Evolutionary conservation across 2,329 filamentous ascomycete species (phyloP).

Genomic region (Pestalotiopsis sp.): DNA sequence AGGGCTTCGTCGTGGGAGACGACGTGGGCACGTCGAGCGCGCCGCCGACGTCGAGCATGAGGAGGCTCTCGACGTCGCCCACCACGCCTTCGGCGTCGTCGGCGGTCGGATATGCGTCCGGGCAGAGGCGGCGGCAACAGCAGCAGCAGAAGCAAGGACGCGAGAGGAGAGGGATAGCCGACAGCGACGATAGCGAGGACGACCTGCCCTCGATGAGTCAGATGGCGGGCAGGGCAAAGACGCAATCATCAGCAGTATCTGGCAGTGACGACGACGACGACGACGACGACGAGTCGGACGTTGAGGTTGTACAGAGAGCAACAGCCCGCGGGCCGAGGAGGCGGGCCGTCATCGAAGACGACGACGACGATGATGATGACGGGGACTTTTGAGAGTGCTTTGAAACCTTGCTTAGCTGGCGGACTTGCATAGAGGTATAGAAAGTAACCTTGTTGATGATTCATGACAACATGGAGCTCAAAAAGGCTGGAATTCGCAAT

Average conservation of each 20-base stretch:
- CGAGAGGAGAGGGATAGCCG: constrained; percentile 11
- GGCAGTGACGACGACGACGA: constrained; percentile 13
- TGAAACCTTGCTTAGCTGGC: background rate
- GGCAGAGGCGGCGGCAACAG: constrained; percentile 16
- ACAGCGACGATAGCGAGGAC: constrained; percentile 23
- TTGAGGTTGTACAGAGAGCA: constrained; percentile 11
- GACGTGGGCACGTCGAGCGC: constrained; percentile 29
- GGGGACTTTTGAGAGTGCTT: background rate
- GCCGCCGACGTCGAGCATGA: constrained; percentile 25
- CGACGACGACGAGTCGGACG: constrained; percentile 16
- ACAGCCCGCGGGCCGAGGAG: constrained; percentile 13
- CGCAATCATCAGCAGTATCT: background rate
- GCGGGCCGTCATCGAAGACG: constrained; percentile 18
- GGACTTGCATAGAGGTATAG: background rate
- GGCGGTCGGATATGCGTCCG: background rate
- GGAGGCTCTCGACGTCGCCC: constrained; percentile 23
- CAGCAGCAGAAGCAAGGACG: constrained; percentile 19
- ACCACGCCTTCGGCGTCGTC: constrained; percentile 22
- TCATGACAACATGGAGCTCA: background rate
- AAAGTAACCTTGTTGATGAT: background rate
- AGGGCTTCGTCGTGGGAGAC: constrained; percentile 31
- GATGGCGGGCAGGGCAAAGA: constrained; percentile 17
- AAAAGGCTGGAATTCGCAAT: background rate
- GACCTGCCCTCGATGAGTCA: constrained; percentile 32
- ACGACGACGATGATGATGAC: constrained; percentile 15